Evolutionary conservation across 1,139 yeast species (phyloP).

Genomic region (Saccharomyces hybrid): DNA sequence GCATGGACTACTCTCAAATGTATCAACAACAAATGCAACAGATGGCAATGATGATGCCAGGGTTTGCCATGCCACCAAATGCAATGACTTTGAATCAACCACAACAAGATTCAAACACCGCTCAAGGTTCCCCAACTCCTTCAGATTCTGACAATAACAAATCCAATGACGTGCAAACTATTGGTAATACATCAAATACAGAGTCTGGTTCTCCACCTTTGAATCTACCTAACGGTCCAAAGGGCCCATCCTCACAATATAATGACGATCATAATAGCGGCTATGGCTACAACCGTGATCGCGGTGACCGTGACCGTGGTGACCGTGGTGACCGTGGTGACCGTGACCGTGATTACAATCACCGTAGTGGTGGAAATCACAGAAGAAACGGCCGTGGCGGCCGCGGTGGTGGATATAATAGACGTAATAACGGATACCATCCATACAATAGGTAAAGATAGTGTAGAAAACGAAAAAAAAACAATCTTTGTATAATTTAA

Average conservation of each 20-base stretch:
- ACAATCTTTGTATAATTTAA: not conserved
- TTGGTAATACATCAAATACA: not conserved
- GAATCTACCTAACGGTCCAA: not conserved
- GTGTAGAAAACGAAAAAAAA: not conserved
- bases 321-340: not conserved
- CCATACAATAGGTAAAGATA: conserved; percentile 23
- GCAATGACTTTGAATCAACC: conserved; percentile 10
- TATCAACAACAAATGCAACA: conserved; percentile 42
- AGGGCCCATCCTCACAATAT: not conserved
- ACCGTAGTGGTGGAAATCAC: not conserved
- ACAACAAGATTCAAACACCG: not conserved
- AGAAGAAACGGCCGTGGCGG: conserved; percentile 10
- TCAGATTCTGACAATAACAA: not conserved
- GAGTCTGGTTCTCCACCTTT: not conserved
- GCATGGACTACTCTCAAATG: conserved; percentile 33
- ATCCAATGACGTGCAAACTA: not conserved
- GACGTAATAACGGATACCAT: conserved; percentile 21
- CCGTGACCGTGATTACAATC: not conserved
- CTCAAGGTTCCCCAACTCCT: not conserved
- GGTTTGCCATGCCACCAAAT: conserved; percentile 42
- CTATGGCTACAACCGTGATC: not conserved
- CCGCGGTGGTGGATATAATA: conserved; percentile 19
- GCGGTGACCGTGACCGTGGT: not conserved
- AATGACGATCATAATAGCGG: not conserved
- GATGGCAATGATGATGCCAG: conserved; percentile 45